Percentiles rank a stretch among this genome's conserved stretches.
Evolutionary conservation across 768 basidiomycete genomes (phyloP).

Genomic region (Amylocystis lapponica): DNA sequence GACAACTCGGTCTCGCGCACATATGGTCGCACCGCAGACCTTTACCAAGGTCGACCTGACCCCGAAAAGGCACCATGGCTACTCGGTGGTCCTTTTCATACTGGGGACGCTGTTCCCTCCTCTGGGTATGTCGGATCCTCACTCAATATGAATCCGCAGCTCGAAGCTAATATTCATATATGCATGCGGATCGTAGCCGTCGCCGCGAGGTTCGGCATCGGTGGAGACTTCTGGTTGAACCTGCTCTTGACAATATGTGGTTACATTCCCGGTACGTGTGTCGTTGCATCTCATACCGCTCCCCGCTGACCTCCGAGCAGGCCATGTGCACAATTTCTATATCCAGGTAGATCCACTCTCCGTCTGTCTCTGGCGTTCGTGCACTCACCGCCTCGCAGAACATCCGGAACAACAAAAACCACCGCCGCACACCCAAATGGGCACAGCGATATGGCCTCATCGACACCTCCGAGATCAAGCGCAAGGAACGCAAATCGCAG

Average conservation of each 20-base stretch:
- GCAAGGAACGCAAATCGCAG: slow-evolving; percentile 74
- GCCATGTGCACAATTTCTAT: slow-evolving; percentile 91
- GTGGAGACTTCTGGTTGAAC: slow-evolving; percentile 89
- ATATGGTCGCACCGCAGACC: slow-evolving; percentile 4
- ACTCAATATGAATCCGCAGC: no score
- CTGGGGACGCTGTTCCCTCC: slow-evolving; percentile 90
- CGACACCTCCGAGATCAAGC: slow-evolving; percentile 68
- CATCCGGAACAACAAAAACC: slow-evolving; percentile 92
- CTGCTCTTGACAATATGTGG: slow-evolving; percentile 83
- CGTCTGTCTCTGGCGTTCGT: neutral
- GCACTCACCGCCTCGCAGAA: slow-evolving; percentile 47
- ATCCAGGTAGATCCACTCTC: slow-evolving; percentile 53
- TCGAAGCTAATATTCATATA: slow-evolving; percentile 1
- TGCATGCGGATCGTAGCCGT: no score
- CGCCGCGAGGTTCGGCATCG: slow-evolving; percentile 88
- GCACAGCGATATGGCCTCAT: slow-evolving; percentile 86
- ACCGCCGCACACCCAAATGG: slow-evolving; percentile 94
- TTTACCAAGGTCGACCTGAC: slow-evolving; percentile 52
- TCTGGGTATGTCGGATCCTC: slow-evolving; percentile 62
- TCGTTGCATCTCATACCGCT: neutral
- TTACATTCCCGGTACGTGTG: slow-evolving; percentile 71
- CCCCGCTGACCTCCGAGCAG: slow-evolving; percentile 29
- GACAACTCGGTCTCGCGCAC: neutral
- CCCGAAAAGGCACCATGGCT: slow-evolving; percentile 77
- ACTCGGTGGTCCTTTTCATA: slow-evolving; percentile 74